Conservation (phyloP, 2,329 filamentous ascomycete genomes). For the Xylaria sp. region DNA sequence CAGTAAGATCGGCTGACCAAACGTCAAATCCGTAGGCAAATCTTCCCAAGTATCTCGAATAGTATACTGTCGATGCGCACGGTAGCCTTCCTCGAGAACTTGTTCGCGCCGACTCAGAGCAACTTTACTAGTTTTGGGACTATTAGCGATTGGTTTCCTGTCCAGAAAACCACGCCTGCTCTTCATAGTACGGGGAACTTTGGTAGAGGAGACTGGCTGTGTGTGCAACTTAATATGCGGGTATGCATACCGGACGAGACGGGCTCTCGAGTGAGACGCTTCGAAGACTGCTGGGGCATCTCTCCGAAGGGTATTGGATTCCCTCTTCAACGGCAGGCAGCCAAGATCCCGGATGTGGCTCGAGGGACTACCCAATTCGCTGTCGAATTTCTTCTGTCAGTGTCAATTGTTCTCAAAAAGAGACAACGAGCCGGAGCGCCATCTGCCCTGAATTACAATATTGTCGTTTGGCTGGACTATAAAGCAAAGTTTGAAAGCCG, state of each 20-base stretch:
- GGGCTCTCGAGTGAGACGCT: slow-evolving; percentile 12
- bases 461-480: slow-evolving; percentile 32
- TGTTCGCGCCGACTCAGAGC: slow-evolving; percentile 29
- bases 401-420: slow-evolving; percentile 27
- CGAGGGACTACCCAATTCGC: slow-evolving; percentile 25
- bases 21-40: slow-evolving; percentile 17
- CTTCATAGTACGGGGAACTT: slow-evolving; percentile 31
- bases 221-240: slow-evolving; percentile 32
- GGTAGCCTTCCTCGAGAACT: slow-evolving; percentile 29
- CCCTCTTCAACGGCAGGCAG: slow-evolving; percentile 31
- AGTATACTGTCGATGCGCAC: slow-evolving; percentile 28
- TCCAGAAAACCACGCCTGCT: slow-evolving; percentile 30
- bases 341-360: slow-evolving; percentile 25
- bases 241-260: slow-evolving; percentile 30
- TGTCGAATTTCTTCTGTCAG: slow-evolving; percentile 30
- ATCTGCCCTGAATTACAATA: slow-evolving; percentile 26
- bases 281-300: slow-evolving; percentile 23
- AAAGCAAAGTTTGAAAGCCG: slow-evolving; percentile 11
- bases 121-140: slow-evolving; percentile 21
- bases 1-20: not conserved
- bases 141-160: slow-evolving; percentile 29
- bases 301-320: slow-evolving; percentile 25
- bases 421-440: not conserved
- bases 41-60: slow-evolving; percentile 27
- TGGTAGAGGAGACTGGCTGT: slow-evolving; percentile 26